Evolutionary conservation across 306 rosid genomes (phyloP), one percentile per base, ranked within the genome.

Genomic region (Gynostemma pentaphyllum): DNA sequence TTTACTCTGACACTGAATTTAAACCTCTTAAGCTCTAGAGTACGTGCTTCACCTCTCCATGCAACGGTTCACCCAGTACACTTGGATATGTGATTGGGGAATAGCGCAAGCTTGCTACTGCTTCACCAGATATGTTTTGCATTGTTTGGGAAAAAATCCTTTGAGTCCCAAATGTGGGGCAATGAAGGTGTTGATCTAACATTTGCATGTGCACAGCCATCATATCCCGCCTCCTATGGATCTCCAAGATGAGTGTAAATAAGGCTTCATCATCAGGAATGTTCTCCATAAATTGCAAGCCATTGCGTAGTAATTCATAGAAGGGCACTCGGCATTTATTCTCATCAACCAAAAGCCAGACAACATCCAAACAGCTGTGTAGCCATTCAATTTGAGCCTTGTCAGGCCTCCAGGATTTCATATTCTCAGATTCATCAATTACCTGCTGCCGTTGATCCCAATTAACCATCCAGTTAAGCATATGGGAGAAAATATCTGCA

Each of bases 141-240:
- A 83, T 66, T 32, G 85, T 79, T 69, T 86, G 89, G 27, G 80
- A 74, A 67, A 88, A 74, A 78, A 86, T 81, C 52, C 96, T 81
- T 47, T 76, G 94, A 73, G 94, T 88, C 65, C 96, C 96, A 81
- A 92, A 92, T 42, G 99, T 82, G 50, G 99, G 99, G 83, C 96
- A 82, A 70, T 92, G 96, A 66, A 92, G 87, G 83, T 92, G 99
- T 78, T 92, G 99, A 76, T 92, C 99, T 70, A 88, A 71, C 99
- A 92, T 92, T 72, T 84, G 96, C 99, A 92, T 92, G 81, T 92
- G 96, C 94, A 86, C 79, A 51, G 99, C 99, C 96, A 92, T 92
- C 95, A 86, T 88, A 79, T 92, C 99, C 52, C 99, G 81, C 72
- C 96, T 84, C 85, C 95, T 68, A 72, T 88, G 99, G 72, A 92